Evolutionary conservation across 2,329 filamentous ascomycete species (phyloP), one percentile per base, ranked within the genome.

Genomic region (Aspergillus sp.): DNA sequence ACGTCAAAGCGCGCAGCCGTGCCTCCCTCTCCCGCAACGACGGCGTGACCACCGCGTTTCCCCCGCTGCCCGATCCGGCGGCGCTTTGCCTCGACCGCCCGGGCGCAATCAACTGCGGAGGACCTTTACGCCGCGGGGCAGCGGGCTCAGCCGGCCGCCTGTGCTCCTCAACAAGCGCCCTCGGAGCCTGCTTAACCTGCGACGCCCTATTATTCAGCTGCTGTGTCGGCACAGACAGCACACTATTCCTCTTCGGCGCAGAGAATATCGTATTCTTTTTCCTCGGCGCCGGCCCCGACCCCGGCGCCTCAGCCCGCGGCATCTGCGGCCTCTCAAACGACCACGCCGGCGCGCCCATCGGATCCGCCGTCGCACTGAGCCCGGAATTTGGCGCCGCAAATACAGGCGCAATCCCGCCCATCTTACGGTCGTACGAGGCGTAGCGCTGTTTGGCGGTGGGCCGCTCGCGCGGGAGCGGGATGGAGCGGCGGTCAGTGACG

Each of bases 401-500:
- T 5, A 45, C 33, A 6, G 51, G 48, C 4, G 38, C 16, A 14
- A 53, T 39, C 1, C 54, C 54, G 8, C 53, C 56, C 47, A 55
- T 52, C 24, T 42, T 53, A 12, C 55, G 44, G 31, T 57, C 54
- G 24, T 44, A 51, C 5, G 47, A 42, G 28, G 53, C 53, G 36
- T 52, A 52, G 15, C 50, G 49, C 33, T 58, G 53, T 29, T 45
- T 45, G 5, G 40, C 29, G 1, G 51, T 56, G 5, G 56, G 53
- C 20, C 48, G 42, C 29, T 50, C 42, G 15, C 45, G 46, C 4
- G 55, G 54, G n/a, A 58, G 47, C 12, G 42, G 46, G 20, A 43
- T 27, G 27, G 36, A 45, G 12, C 45, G 50, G 22, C 45, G 47
- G 19, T 51, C 57, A 36, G 72, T 66, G 17, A 82, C 66, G 24